A percentile compares a stretch with the other conserved stretches of the same genome.
These are phyloP conservation scores for Talinum fruticosum DNA, from an alignment of 148 eudicot genomes.

Conservation along the genomic window DNA sequence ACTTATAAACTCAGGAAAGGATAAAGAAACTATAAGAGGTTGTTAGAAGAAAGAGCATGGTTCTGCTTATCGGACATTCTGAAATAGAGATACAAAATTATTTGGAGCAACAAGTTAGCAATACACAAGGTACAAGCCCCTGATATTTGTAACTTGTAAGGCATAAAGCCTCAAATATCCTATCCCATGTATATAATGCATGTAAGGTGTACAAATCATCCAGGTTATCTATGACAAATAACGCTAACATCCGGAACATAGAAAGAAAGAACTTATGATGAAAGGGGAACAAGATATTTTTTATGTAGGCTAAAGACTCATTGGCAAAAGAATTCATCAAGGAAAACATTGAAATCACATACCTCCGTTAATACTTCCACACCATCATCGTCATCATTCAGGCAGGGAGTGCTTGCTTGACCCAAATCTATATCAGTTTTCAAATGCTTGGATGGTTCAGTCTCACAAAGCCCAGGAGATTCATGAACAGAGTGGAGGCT, in stretches of 20 bases:
- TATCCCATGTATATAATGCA: too few relatives aligned
- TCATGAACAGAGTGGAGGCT: conserved; percentile 29
- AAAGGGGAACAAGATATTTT: neutral
- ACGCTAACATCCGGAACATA: neutral
- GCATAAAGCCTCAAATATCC: too few relatives aligned
- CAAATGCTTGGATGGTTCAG: conserved; percentile 33
- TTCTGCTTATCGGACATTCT: too few relatives aligned
- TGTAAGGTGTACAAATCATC: neutral
- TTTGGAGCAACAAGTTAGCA: too few relatives aligned
- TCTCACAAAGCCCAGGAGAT: conserved; percentile 31
- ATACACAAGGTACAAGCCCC: too few relatives aligned
- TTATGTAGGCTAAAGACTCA: neutral
- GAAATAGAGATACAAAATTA: too few relatives aligned
- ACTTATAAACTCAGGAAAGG: too few relatives aligned
- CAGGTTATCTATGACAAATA: neutral
- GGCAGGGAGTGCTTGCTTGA: conserved; percentile 19
- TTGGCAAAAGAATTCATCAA: neutral
- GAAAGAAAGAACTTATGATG: neutral
- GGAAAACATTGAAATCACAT: conserved; percentile 21
- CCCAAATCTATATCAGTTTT: conserved; percentile 23
- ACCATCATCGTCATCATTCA: conserved; percentile 25
- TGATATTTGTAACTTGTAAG: too few relatives aligned
- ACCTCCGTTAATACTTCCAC: conserved; percentile 44
- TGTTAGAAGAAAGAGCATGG: too few relatives aligned
- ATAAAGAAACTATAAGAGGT: too few relatives aligned